Base-by-base conservation (phyloP, 2,329 filamentous ascomycete species). In the Alternaria brassicae region DNA sequence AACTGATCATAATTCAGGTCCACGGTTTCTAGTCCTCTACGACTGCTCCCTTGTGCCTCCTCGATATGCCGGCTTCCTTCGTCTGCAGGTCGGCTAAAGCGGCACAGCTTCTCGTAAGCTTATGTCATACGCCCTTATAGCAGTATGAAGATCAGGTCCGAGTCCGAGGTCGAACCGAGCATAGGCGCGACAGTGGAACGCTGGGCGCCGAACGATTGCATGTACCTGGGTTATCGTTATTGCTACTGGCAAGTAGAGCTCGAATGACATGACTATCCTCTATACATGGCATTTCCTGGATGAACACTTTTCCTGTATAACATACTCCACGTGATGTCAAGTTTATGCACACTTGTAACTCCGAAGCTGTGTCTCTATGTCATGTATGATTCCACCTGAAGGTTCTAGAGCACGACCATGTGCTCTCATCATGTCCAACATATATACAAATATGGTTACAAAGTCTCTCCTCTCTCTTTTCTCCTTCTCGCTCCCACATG, bases 11-110 rank as follows among this genome's bases (percentile, higher is more conserved):
- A 6, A 37, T 10, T 15, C 60, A 76, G 73, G 73, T 76, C 64
- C 73, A 76, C 61, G 73, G 73, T 67, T 76, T 76, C 72, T 76
- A 75, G 61, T 59, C 65, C 37, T 27, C 39, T 28, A 27, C 19
- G 40, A 41, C 40, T 48, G 34, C 10, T 17, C 25, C 30, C 27
- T 56, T 51, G 44, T 36, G 30, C 23, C 45, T 17, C 23, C 37
- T 51, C 55, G 13, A 37, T 17, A 42, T 40, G 32, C 45, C 17
- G 39, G 27, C 39, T 32, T 42, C 49, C 50, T 50, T 53, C 5
- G 15, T 30, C 53, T 47, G 45, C 12, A 27, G 39, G 28, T 27
- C 37, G 37, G 50, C 42, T 41, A 37, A 8, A 48, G 51, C 23
- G 47, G 40, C 34, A 36, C 57, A 25, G 53, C 51, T 56, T 44